Evolutionary conservation across 2,329 filamentous ascomycete genomes (phyloP), one percentile per base, ranked within the genome.

Genomic region (Clarireedia homoeocarpa): DNA sequence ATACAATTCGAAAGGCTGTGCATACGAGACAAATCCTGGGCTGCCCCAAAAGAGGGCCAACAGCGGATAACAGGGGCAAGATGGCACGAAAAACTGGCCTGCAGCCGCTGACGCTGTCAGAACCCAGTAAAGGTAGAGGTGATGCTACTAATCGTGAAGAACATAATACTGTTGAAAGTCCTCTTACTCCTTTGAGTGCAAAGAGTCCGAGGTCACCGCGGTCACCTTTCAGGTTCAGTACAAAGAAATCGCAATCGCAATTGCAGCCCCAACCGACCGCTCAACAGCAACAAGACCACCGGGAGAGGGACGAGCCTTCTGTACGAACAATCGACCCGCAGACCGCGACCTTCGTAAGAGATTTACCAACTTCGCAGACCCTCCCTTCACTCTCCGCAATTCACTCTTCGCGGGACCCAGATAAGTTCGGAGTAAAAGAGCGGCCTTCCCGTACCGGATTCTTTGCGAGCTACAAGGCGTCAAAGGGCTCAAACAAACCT

Each of bases 391-490:
- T 65, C 10, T 56, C 62, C 15, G 52, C 61, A 36, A 24, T 60
- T 44, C 58, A 64, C 45, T 47, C 55, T 27, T 58, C 24, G 34
- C 24, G 51, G 26, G 34, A 46, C 39, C n/a, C n/a, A 54, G 14
- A 58, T 36, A n/a, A 57, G 38, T 54, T 59, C 45, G 50, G 59
- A 26, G 58, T 64, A n/a, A 57, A 49, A 48, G 62, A 67, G 56
- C 59, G 62, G 40, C 58, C 65, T 15, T 45, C 62, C 27, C 62
- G 62, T 39, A 61, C 60, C 36, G 65, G 66, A 67, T 76, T 77
- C 59, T 78, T 78, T 61, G 70, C 72, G 45, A 77, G 77, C 60
- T 72, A 76, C 57, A 71, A 73, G 55, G 74, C 74, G 10, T 71
- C 72, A 5, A 77, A 75, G 58, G 76, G 75, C 27, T 73, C 74